A percentile compares a stretch with the other conserved stretches of the same genome.
These are phyloP conservation scores for Tylopilus plumbeoviolaceoides DNA, from an alignment of 768 basidiomycete species.

Conservation along the genomic window DNA sequence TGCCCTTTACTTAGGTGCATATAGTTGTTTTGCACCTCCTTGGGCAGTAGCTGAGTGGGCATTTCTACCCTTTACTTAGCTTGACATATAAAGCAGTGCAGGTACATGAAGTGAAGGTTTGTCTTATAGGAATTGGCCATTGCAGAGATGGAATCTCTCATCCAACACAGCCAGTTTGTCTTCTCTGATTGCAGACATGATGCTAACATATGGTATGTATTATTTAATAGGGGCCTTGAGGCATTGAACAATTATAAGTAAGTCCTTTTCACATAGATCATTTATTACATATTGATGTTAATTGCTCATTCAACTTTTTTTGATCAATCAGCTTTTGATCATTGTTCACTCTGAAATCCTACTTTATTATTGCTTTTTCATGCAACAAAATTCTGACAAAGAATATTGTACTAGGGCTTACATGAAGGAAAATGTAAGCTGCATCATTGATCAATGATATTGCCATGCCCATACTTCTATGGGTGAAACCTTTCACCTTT, in stretches of 20 bases:
- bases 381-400: constrained; percentile 62
- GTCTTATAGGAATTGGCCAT: not conserved
- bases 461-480: not conserved
- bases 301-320: not conserved
- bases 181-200: not conserved
- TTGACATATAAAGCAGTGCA: constrained; percentile 83
- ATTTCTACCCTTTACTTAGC: no score
- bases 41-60: no score
- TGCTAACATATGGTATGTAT: constrained; percentile 9
- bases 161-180: not conserved
- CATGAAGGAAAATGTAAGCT: constrained; percentile 67
- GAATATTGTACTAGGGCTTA: constrained; percentile 70
- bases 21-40: no score
- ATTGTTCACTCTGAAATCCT: not conserved
- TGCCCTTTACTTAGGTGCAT: no score
- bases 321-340: not conserved
- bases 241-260: constrained; percentile 83
- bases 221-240: constrained; percentile 69
- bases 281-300: not conserved
- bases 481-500: constrained; percentile 70
- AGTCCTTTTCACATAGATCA: not conserved
- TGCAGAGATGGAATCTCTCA: not conserved
- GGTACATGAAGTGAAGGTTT: constrained; percentile 34
- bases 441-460: not conserved
- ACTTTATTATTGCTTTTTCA: not conserved